A percentile compares a stretch with the other conserved stretches of the same genome.
Evolutionary conservation across 75 land plant genomes (phyloP).

Genomic region (Cryptomeria japonica): DNA sequence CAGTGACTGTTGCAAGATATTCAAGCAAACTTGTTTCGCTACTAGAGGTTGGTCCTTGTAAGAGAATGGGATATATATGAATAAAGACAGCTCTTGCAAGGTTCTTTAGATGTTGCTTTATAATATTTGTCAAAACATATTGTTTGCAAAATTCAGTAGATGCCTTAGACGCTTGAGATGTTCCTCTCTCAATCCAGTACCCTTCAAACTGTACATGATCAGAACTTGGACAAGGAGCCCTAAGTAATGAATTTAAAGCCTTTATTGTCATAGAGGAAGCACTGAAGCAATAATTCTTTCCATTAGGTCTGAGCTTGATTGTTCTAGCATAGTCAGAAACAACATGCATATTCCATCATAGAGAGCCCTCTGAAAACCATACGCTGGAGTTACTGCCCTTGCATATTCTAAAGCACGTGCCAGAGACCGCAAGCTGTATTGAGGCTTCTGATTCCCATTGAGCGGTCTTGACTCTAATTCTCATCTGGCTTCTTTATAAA

Average conservation of each 20-base stretch:
- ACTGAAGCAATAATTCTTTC: slow-evolving; percentile 46
- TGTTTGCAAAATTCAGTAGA: slow-evolving; percentile 34
- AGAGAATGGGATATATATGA: slow-evolving; percentile 80
- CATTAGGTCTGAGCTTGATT: slow-evolving; percentile 71
- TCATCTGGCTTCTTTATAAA: slow-evolving; percentile 77
- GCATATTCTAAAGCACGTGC: slow-evolving; percentile 89
- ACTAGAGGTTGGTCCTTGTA: slow-evolving; percentile 99
- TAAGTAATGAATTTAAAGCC: slow-evolving; percentile 14
- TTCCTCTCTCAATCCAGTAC: slow-evolving; percentile 42
- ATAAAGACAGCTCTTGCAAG: slow-evolving; percentile 84
- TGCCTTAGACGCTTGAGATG: slow-evolving; percentile 14
- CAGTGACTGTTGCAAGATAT: slow-evolving; percentile 89
- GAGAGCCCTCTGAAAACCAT: slow-evolving; percentile 69
- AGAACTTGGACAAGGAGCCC: slow-evolving; percentile 49
- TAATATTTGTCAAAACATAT: slow-evolving; percentile 80
- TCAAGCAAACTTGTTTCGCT: slow-evolving; percentile 93
- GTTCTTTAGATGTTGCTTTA: slow-evolving; percentile 69
- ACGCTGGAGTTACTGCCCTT: slow-evolving; percentile 45
- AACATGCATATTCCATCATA: slow-evolving; percentile 99
- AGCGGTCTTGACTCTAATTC: slow-evolving; percentile 78
- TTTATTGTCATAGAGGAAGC: slow-evolving; percentile 26
- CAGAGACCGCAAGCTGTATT: slow-evolving; percentile 92
- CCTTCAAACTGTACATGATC: slow-evolving; percentile 46
- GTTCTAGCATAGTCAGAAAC: slow-evolving; percentile 77
- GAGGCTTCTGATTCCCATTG: slow-evolving; percentile 97